Conservation (phyloP, 371 early-diverging fungal genomes). For the Mortierella sp. region DNA sequence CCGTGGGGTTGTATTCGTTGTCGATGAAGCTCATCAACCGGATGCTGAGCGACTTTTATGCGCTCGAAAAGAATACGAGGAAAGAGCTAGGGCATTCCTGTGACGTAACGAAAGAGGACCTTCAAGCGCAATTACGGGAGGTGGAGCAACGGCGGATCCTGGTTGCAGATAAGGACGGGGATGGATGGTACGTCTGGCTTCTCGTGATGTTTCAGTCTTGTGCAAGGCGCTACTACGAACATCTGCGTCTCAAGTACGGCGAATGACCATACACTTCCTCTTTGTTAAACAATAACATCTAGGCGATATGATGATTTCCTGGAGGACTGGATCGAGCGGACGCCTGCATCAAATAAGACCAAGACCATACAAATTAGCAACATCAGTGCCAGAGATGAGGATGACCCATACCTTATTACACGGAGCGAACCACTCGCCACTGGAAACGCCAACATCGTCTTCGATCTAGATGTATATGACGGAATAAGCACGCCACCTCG, state of each 20-base stretch:
- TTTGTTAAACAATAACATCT: not conserved
- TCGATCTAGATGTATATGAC: no score
- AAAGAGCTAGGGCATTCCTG: slow-evolving; percentile 9
- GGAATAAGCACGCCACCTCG: no score
- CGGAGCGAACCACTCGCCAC: no score
- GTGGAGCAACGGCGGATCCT: slow-evolving; percentile 9
- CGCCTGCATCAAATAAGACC: slow-evolving; percentile 4
- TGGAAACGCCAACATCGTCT: no score
- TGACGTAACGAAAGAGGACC: slow-evolving; percentile 11
- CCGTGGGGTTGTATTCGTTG: slow-evolving; percentile 27
- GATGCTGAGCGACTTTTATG: slow-evolving; percentile 25
- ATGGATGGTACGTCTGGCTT: slow-evolving; percentile 4
- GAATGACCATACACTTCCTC: not conserved
- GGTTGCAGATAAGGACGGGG: not conserved
- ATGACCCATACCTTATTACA: no score
- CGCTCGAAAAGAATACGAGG: slow-evolving; percentile 6
- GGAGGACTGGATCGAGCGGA: slow-evolving; percentile 31
- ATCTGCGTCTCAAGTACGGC: no score
- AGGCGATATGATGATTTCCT: slow-evolving; percentile 40
- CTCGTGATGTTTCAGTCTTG: not conserved
- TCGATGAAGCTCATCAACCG: slow-evolving; percentile 30
- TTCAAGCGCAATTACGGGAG: slow-evolving; percentile 17
- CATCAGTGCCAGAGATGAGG: not conserved
- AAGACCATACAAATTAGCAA: not conserved
- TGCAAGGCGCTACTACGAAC: no score